Evolutionary conservation across 305 asterid species (phyloP).

Genomic region (Nicotiana rustica): DNA sequence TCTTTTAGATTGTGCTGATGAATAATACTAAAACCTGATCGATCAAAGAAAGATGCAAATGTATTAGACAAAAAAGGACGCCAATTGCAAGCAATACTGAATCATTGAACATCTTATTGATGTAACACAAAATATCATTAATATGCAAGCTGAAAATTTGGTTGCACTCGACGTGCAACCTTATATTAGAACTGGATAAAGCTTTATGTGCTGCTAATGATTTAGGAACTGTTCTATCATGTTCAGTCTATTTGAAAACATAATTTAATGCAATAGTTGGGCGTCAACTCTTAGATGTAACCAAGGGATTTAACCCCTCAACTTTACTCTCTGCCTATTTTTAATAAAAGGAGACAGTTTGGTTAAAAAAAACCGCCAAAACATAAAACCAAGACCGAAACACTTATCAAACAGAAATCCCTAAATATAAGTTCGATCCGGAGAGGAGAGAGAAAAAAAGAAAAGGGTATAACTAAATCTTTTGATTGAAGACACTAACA

Average conservation of each 20-base stretch:
- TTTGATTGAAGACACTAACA: no score
- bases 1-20: no score
- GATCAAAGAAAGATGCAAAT: constrained; percentile 42
- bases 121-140: constrained; percentile 37
- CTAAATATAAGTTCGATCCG: no score
- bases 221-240: background rate
- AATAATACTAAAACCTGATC: constrained; percentile 35
- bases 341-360: no score
- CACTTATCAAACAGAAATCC: no score
- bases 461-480: no score
- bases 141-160: constrained; percentile 32
- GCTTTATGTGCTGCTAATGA: background rate
- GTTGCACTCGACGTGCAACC: constrained; percentile 29
- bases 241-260: background rate
- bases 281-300: background rate
- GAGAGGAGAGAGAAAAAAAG: no score
- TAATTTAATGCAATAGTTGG: background rate
- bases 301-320: no score
- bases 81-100: constrained; percentile 25
- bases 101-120: constrained; percentile 40
- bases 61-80: constrained; percentile 35
- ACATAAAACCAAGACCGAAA: no score
- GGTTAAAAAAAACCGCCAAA: no score
- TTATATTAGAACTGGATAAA: constrained; percentile 30
- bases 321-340: no score